Conservation (phyloP, 306 rosid genomes). For the Morella rubra region DNA sequence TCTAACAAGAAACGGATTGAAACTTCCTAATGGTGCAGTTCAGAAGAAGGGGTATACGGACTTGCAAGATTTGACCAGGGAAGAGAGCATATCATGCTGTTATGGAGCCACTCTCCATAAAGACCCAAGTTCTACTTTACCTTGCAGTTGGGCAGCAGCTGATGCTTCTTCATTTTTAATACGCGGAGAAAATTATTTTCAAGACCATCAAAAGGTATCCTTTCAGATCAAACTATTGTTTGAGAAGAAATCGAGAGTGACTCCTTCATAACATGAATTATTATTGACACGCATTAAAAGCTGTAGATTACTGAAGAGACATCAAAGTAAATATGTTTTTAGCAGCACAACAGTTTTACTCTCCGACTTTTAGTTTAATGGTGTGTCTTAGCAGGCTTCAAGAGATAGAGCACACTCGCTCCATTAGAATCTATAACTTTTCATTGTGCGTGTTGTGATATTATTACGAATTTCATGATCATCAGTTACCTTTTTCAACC, state of each 20-base stretch:
- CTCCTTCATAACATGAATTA: neutral
- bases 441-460: neutral
- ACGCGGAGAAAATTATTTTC: conserved; percentile 69
- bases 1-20: conserved; percentile 26
- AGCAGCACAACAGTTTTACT: neutral
- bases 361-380: neutral
- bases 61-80: conserved; percentile 51
- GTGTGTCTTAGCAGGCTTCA: neutral
- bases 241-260: conserved; percentile 3
- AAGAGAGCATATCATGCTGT: conserved; percentile 40
- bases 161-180: conserved; percentile 84
- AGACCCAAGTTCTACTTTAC: conserved; percentile 56
- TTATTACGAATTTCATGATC: neutral
- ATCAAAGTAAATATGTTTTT: neutral
- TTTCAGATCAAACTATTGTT: conserved; percentile 12
- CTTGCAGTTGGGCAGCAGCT: conserved; percentile 66
- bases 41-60: conserved; percentile 75
- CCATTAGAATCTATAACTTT: neutral
- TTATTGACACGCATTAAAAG: conserved; percentile 2
- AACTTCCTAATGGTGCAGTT: conserved; percentile 42
- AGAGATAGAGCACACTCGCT: neutral
- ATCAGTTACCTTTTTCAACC: neutral
- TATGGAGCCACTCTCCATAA: conserved; percentile 73
- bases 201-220: conserved; percentile 63
- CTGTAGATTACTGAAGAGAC: neutral